Base-by-base conservation (phyloP, 805 yeast genomes). In the Yamadazyma sp. region DNA sequence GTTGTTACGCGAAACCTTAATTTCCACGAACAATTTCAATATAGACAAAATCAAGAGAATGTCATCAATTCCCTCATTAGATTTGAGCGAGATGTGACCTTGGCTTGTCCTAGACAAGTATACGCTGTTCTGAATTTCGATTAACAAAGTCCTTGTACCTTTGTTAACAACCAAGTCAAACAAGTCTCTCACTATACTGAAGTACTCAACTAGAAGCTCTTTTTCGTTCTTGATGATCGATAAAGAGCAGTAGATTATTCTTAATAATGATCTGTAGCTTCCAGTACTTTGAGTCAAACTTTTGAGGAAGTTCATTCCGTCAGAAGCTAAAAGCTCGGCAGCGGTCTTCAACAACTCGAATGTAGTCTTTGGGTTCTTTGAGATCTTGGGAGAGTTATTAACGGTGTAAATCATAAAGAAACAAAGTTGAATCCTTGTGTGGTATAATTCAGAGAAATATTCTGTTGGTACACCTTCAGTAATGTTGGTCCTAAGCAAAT, bases 361-460 rank as follows among this genome's bases (percentile, higher is more conserved):
- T 0, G 71, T 54, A 16, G 57, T 50, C n/a, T 54, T 60, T 9
- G 67, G 59, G 16, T 56, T 62, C 13, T 52, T 55, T 13, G 61
- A 55, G 3, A 48, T 38, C 3, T 51, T 51, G 25, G 50, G 47
- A 6, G 51, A 52, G 31, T 53, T 55, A 26, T 72, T 67, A 22
- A 73, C 52, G 3, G 75, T 58, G 39, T 69, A 65, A 28, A 62
- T 57, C 15, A 72, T 64, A 55, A 78, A 71, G 61, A 89, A 70
- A 41, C 84, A 70, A 28, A 87, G 60, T 50, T 86, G 90, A 26
- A 81, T 65, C 34, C 95, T 72, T 35, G 75, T 84, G 32, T 75
- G 70, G 47, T 71, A 78, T 2, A 82, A 67, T 13, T 71, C 73
- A 3, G 61, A 57, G 49, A 78, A 77, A 4, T 72, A 38, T 1